Conservation (phyloP, 495 filamentous ascomycete species). For the Echria macrotheca region DNA sequence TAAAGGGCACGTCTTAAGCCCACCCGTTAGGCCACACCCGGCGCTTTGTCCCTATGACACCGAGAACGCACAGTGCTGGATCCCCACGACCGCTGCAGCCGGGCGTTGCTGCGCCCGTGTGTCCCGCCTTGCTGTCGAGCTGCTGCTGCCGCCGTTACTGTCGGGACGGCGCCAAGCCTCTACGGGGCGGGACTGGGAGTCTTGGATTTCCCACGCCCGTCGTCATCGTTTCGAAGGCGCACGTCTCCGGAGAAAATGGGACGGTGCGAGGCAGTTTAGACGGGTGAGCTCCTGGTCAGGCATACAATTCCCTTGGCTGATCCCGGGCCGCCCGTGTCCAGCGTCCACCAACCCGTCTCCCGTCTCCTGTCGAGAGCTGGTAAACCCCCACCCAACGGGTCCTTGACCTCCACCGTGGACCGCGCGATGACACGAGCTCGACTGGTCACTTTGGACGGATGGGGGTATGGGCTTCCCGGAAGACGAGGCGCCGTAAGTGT, state of each 20-base stretch:
- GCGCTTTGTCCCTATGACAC: slow-evolving; percentile 9
- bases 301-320: too few relatives aligned
- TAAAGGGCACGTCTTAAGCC: slow-evolving; percentile 16
- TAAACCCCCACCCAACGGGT: slow-evolving; percentile 9
- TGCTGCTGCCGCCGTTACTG: slow-evolving; percentile 2
- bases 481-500: slow-evolving; percentile 5
- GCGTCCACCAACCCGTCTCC: background rate
- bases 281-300: slow-evolving; percentile 1
- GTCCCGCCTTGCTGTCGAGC: slow-evolving; percentile 1
- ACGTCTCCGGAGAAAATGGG: slow-evolving; percentile 4
- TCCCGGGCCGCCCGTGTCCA: slow-evolving; percentile 10
- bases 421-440: slow-evolving; percentile 1
- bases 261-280: background rate
- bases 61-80: slow-evolving; percentile 10
- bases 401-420: background rate
- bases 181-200: background rate
- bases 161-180: slow-evolving; percentile 6
- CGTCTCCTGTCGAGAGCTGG: background rate
- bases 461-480: background rate
- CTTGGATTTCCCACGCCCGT: background rate
- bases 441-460: background rate
- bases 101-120: slow-evolving; percentile 2
- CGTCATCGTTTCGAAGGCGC: background rate
- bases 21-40: slow-evolving; percentile 11
- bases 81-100: slow-evolving; percentile 2